Conservation (phyloP, 2,329 filamentous ascomycete species). For the Verticillium nubilum region DNA sequence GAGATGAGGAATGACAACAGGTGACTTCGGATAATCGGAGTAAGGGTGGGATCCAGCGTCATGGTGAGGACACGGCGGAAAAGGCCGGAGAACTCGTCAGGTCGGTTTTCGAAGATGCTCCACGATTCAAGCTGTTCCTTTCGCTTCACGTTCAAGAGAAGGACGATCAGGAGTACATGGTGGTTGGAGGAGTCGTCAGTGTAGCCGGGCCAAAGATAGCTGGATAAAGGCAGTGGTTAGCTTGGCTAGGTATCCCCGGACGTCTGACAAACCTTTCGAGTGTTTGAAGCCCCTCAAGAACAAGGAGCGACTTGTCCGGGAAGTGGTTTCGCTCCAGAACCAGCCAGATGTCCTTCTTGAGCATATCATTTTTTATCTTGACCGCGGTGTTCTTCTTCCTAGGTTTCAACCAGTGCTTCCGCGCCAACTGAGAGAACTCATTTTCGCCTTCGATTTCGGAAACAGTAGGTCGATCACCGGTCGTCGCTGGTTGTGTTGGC, state of each 20-base stretch:
- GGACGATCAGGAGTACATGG: conserved; percentile 79
- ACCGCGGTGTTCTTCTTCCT: conserved; percentile 56
- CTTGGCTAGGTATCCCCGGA: neutral
- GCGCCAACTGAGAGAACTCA: conserved; percentile 70
- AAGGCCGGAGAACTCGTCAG: conserved; percentile 78
- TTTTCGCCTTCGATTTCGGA: conserved; percentile 67
- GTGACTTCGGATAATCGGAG: conserved; percentile 65
- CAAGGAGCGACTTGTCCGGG: conserved; percentile 67
- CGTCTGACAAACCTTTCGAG: conserved; percentile 62
- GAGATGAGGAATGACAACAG: conserved; percentile 86
- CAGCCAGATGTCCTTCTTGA: conserved; percentile 89
- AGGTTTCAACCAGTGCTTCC: conserved; percentile 75
- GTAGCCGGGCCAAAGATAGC: conserved; percentile 94
- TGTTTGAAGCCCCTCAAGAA: conserved; percentile 85
- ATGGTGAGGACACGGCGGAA: conserved; percentile 88
- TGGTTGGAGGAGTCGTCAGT: conserved; percentile 84
- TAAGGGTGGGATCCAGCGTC: conserved; percentile 66
- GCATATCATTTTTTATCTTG: conserved; percentile 75
- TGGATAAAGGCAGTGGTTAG: conserved; percentile 27
- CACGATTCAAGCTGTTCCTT: conserved; percentile 84
- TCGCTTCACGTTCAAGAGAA: conserved; percentile 84
- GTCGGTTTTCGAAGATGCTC: conserved; percentile 75
- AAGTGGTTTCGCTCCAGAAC: conserved; percentile 78
- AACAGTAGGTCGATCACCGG: conserved; percentile 53
- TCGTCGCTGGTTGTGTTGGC: conserved; percentile 3